Evolutionary conservation across 257 asterid species (phyloP).

Genomic region (Solanum appendiculatum): DNA sequence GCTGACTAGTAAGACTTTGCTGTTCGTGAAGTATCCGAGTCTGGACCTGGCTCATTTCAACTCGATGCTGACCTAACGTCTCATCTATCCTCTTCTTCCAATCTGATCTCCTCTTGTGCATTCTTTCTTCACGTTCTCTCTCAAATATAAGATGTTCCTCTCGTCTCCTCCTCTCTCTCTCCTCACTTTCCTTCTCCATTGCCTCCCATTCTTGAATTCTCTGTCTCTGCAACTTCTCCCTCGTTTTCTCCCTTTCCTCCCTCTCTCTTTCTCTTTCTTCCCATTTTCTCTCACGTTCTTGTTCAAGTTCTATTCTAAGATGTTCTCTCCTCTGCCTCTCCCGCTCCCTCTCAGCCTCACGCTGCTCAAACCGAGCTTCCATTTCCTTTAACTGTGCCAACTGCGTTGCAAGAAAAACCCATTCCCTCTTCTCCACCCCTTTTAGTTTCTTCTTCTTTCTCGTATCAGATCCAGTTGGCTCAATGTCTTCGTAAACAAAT

Average conservation of each 20-base stretch:
- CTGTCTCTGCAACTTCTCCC: constrained; percentile 51
- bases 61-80: constrained; percentile 62
- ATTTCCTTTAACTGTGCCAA: constrained; percentile 54
- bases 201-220: constrained; percentile 71
- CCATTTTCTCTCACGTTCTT: constrained; percentile 49
- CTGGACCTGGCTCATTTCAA: constrained; percentile 78
- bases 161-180: constrained; percentile 49
- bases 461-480: constrained; percentile 43
- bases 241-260: constrained; percentile 34
- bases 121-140: constrained; percentile 76
- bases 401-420: constrained; percentile 62
- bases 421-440: constrained; percentile 61
- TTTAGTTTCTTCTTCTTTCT: constrained; percentile 67
- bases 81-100: constrained; percentile 85
- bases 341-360: constrained; percentile 58
- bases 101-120: constrained; percentile 60
- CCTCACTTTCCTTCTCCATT: constrained; percentile 71
- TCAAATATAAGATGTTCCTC: constrained; percentile 59
- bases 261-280: constrained; percentile 57
- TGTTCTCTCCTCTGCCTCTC: constrained; percentile 70
- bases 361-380: constrained; percentile 67
- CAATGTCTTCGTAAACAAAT: constrained; percentile 55
- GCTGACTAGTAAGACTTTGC: constrained; percentile 70
- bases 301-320: constrained; percentile 44
- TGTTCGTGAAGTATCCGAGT: constrained; percentile 82